Evolutionary conservation across 75 land plant species (phyloP).

Genomic region (Pinus taeda): DNA sequence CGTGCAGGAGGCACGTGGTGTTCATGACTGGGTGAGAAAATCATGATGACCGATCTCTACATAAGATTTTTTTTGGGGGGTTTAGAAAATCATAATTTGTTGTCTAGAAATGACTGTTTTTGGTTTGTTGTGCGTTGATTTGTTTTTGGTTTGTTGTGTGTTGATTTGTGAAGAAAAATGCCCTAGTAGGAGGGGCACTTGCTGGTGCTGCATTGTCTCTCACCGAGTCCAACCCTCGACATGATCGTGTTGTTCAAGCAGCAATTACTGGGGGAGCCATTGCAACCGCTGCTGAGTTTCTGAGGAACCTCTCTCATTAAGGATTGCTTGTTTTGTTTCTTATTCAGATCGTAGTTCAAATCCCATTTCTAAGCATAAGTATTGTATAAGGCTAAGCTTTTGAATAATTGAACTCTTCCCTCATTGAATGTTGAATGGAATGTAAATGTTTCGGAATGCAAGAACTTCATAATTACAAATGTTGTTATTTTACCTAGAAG

Average conservation of each 20-base stretch:
- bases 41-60: background rate
- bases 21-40: conserved; percentile 42
- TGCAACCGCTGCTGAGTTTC: conserved; percentile 46
- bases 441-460: too few relatives aligned
- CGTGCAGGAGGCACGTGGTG: conserved; percentile 44
- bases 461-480: too few relatives aligned
- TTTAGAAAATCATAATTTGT: too few relatives aligned
- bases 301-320: conserved; percentile 25
- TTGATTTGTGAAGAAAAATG: conserved; percentile 30
- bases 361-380: too few relatives aligned
- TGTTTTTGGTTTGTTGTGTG: background rate
- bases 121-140: background rate
- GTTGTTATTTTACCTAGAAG: too few relatives aligned
- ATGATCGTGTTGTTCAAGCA: conserved; percentile 28
- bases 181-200: conserved; percentile 37
- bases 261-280: conserved; percentile 45
- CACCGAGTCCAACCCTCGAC: conserved; percentile 35
- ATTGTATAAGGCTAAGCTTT: too few relatives aligned
- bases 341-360: too few relatives aligned
- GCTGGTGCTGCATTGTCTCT: conserved; percentile 48
- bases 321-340: background rate
- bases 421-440: too few relatives aligned
- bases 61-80: too few relatives aligned
- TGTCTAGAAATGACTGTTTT: background rate
- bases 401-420: too few relatives aligned